phyloP scores from a whole-genome alignment of 1,139 yeast genomes.

The Wickerhamomyces sp. region DNA sequence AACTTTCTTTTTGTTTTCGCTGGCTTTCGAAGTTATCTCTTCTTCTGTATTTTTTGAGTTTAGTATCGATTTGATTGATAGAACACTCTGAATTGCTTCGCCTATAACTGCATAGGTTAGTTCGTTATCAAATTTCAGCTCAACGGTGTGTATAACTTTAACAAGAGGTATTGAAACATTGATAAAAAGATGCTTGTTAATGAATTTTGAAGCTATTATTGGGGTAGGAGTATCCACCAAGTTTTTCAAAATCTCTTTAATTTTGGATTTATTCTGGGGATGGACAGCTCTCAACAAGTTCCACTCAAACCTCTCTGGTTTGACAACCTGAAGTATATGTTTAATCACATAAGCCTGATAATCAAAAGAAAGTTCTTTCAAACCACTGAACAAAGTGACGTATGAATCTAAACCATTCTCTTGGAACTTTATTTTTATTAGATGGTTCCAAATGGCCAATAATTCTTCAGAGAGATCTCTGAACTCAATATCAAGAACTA shows the following conservation, averaged over 20 bases:
- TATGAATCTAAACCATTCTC: slow-evolving; percentile 3
- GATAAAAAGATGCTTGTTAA: slow-evolving; percentile 30
- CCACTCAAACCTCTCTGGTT: background rate
- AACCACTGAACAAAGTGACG: slow-evolving; percentile 1
- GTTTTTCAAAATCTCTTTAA: slow-evolving; percentile 9
- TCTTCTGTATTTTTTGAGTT: slow-evolving; percentile 37
- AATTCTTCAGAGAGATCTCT: slow-evolving; percentile 43
- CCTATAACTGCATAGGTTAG: slow-evolving; percentile 52
- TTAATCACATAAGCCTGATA: slow-evolving; percentile 9
- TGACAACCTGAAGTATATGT: background rate
- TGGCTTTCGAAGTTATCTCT: background rate
- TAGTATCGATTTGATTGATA: slow-evolving; percentile 42
- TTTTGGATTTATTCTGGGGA: background rate
- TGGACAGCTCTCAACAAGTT: background rate
- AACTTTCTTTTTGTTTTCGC: slow-evolving; percentile 25
- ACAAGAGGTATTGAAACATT: slow-evolving; percentile 50
- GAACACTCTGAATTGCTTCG: slow-evolving; percentile 46
- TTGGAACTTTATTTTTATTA: slow-evolving; percentile 9
- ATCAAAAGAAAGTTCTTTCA: slow-evolving; percentile 9
- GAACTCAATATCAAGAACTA: slow-evolving; percentile 42
- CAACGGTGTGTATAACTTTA: slow-evolving; percentile 46
- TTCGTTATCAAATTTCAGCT: slow-evolving; percentile 36
- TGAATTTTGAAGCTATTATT: background rate
- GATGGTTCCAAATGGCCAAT: slow-evolving; percentile 23
- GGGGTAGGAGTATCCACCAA: background rate